These are phyloP conservation scores for Trichoderma aggressivum DNA, from an alignment of 2,329 filamentous ascomycete species.

Conservation along the genomic window DNA sequence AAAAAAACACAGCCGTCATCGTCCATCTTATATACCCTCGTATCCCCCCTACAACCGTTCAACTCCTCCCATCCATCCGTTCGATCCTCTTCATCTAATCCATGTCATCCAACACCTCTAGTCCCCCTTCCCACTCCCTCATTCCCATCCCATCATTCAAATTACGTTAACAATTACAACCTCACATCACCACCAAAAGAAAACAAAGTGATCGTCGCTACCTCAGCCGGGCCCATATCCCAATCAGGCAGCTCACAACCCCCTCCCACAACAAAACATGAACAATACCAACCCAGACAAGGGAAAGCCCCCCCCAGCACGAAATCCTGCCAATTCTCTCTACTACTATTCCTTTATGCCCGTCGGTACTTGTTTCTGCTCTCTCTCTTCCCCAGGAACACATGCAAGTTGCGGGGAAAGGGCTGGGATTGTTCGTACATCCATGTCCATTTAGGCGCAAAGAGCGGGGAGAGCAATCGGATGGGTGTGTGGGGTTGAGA, in stretches of 20 bases:
- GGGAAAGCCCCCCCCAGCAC: not conserved
- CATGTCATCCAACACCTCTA: not conserved
- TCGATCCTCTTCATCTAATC: not conserved
- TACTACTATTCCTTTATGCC: not conserved
- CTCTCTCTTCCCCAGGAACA: not conserved
- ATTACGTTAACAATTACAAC: not conserved
- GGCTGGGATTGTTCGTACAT: not conserved
- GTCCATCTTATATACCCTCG: not conserved
- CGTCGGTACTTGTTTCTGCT: not conserved
- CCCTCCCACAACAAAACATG: not conserved
- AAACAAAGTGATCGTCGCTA: not conserved
- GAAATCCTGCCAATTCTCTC: not conserved
- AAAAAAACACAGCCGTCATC: not conserved
- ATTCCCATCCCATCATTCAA: not conserved
- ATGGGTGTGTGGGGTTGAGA: not conserved
- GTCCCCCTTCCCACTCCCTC: not conserved
- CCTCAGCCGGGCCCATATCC: not conserved
- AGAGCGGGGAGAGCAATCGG: not conserved
- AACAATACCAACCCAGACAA: not conserved
- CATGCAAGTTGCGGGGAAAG: constrained; percentile 2
- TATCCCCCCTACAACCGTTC: not conserved
- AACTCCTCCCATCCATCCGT: not conserved
- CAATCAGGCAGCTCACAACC: constrained; percentile 9
- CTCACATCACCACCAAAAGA: not conserved
- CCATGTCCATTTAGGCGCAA: not conserved